Conservation (phyloP, 768 basidiomycete species). For the Pleurotus salmoneostramineus region DNA sequence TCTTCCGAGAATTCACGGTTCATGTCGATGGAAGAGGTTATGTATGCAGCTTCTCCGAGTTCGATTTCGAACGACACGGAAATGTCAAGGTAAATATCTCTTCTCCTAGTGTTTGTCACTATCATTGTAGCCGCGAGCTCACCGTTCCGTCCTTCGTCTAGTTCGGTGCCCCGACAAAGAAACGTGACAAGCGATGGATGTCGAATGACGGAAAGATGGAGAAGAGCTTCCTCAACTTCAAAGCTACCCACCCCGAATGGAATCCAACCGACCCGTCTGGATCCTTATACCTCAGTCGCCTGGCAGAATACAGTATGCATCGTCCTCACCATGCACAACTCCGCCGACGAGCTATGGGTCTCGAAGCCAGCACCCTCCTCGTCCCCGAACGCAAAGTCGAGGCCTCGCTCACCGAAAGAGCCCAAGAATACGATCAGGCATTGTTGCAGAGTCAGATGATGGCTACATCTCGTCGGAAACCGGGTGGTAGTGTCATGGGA, state of each 20-base stretch:
- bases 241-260: constrained; percentile 96
- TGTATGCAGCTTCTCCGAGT: constrained; percentile 97
- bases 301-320: constrained; percentile 65
- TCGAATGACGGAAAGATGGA: constrained; percentile 98
- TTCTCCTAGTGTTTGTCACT: background rate
- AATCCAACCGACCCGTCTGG: constrained; percentile 87
- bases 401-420: constrained; percentile 41
- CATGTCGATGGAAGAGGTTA: constrained; percentile 96
- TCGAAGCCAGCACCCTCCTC: constrained; percentile 24
- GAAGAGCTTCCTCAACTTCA: constrained; percentile 94
- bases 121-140: too few species aligned
- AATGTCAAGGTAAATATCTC: constrained; percentile 69
- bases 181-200: constrained; percentile 68
- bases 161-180: constrained; percentile 82
- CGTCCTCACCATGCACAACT: constrained; percentile 30
- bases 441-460: constrained; percentile 60
- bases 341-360: constrained; percentile 11
- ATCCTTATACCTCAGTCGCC: constrained; percentile 83
- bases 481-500: constrained; percentile 35
- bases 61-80: constrained; percentile 94
- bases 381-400: constrained; percentile 28
- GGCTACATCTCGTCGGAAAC: constrained; percentile 44
- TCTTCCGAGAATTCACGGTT: constrained; percentile 97
- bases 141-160: constrained; percentile 20
- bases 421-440: constrained; percentile 75